phyloP scores from a whole-genome alignment of 2,329 filamentous ascomycete species.

The Arachnomyces sp. region DNA sequence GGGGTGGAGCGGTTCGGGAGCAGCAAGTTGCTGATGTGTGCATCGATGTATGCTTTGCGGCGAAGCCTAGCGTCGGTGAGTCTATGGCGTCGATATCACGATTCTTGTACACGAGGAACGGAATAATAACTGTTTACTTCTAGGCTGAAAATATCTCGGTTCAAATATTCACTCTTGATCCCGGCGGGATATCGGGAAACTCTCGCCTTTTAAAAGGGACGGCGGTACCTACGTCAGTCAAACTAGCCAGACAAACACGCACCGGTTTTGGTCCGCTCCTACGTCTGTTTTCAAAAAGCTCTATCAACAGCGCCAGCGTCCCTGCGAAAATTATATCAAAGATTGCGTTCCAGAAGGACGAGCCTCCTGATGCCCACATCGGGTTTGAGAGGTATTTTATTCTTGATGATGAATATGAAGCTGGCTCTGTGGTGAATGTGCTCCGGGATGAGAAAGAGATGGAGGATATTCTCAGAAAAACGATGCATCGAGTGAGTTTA shows the following conservation, averaged over 20 bases:
- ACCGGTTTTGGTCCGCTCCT: conserved; percentile 25
- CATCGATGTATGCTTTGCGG: conserved; percentile 29
- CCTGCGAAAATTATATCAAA: conserved; percentile 28
- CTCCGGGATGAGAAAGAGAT: conserved; percentile 22
- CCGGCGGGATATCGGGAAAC: conserved; percentile 22
- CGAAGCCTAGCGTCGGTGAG: conserved; percentile 28
- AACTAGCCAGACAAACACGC: conserved; percentile 25
- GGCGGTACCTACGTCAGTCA: conserved; percentile 21
- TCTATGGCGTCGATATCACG: conserved; percentile 4
- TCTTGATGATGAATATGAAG: conserved; percentile 27
- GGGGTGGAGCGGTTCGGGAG: conserved; percentile 25
- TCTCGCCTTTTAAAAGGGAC: conserved; percentile 15
- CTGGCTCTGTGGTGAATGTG: conserved; percentile 25
- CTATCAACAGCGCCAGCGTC: conserved; percentile 27
- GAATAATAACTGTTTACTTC: conserved; percentile 1
- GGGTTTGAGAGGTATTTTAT: conserved; percentile 28
- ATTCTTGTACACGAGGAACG: conserved; percentile 3
- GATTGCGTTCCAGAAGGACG: conserved; percentile 25
- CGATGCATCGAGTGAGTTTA: conserved; percentile 25
- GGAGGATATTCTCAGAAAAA: conserved; percentile 21
- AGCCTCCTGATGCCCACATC: conserved; percentile 8
- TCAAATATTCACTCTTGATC: conserved; percentile 30
- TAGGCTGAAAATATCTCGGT: conserved; percentile 28
- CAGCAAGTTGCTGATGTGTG: conserved; percentile 28
- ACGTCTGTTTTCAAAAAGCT: conserved; percentile 27